Evolutionary conservation across 225 moss, liverwort and hornwort genomes (phyloP).

Genomic region (Marchantia polymorpha): DNA sequence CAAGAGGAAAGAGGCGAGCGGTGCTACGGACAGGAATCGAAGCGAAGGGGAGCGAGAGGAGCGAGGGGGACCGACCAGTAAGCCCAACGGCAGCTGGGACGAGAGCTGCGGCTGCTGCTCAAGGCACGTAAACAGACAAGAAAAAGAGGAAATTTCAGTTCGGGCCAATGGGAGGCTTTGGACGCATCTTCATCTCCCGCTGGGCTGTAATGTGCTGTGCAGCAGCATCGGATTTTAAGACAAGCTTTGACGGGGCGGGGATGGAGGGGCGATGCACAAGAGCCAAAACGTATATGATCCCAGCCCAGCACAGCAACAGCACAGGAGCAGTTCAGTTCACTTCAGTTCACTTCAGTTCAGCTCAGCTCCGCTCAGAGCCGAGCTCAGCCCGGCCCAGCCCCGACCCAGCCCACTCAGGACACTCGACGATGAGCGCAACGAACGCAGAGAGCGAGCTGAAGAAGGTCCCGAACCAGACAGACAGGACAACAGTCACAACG

Average conservation of each 20-base stretch:
- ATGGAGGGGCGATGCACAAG: neutral
- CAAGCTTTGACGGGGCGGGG: neutral
- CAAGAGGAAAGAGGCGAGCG: neutral
- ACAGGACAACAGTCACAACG: too few relatives aligned
- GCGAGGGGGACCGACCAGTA: neutral
- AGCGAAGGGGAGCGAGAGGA: neutral
- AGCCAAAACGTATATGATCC: neutral
- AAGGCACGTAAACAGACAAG: neutral
- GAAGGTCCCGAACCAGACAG: too few relatives aligned
- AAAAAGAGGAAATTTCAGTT: neutral
- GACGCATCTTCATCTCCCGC: neutral
- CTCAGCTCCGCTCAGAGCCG: too few relatives aligned
- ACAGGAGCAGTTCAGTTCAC: neutral
- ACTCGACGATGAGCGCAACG: too few relatives aligned
- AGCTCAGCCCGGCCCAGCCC: too few relatives aligned
- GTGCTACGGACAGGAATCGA: neutral
- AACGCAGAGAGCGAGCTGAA: too few relatives aligned
- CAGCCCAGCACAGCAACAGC: neutral
- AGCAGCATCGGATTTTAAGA: neutral
- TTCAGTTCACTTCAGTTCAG: neutral
- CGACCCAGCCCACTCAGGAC: too few relatives aligned
- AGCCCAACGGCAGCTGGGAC: neutral
- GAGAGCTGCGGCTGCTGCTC: neutral
- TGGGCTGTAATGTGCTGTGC: neutral
- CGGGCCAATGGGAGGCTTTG: neutral